Conservation (phyloP, 257 asterid genomes). For the Thymus quinquecostatus region DNA sequence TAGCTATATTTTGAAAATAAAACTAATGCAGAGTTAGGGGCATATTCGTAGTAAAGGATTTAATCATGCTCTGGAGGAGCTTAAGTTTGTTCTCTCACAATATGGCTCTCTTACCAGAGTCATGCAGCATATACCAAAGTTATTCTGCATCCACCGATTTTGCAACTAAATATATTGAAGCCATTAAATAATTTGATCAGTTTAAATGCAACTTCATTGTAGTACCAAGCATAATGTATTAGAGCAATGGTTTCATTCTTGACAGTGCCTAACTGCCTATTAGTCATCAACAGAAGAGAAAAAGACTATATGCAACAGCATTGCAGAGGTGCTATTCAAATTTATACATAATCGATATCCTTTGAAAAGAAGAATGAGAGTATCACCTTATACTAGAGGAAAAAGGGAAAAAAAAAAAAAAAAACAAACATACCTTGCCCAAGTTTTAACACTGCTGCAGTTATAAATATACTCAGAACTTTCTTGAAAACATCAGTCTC, state of each 20-base stretch:
- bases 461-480: conserved; percentile 91
- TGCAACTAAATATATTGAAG: conserved; percentile 1
- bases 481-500: conserved; percentile 70
- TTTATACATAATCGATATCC: background rate
- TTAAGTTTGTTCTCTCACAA: background rate
- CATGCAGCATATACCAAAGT: conserved; percentile 14
- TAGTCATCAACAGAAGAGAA: conserved; percentile 21
- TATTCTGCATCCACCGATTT: conserved; percentile 2
- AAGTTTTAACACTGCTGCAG: conserved; percentile 95
- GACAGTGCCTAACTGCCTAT: conserved; percentile 6
- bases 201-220: background rate
- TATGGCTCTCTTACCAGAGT: conserved; percentile 5
- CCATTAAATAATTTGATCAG: conserved; percentile 13
- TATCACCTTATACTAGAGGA: conserved; percentile 12
- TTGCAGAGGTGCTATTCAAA: conserved; percentile 6
- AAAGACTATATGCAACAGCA: conserved; percentile 15
- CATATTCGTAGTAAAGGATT: background rate
- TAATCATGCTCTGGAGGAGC: background rate
- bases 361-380: conserved; percentile 14
- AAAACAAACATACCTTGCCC: conserved; percentile 80
- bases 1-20: background rate
- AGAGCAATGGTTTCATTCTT: conserved; percentile 5
- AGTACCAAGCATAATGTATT: conserved; percentile 5
- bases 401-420: conserved; percentile 23
- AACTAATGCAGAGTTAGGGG: background rate